These are phyloP conservation scores for Ophiostoma pallidulum DNA, from an alignment of 2,329 filamentous ascomycete genomes.

Conservation along the genomic window DNA sequence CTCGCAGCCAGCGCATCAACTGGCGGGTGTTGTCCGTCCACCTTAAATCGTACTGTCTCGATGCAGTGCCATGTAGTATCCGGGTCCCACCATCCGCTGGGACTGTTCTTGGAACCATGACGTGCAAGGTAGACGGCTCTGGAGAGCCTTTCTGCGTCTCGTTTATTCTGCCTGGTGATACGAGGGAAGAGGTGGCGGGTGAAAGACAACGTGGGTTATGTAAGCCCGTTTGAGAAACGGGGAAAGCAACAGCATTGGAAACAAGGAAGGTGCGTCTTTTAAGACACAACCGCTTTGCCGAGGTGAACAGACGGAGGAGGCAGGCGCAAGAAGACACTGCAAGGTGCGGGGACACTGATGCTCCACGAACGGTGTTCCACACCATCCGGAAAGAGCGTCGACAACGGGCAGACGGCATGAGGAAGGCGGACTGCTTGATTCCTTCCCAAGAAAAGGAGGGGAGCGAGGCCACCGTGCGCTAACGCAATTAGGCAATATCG, in stretches of 20 bases:
- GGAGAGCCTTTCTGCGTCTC: not conserved
- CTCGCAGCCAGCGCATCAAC: too few relatives aligned
- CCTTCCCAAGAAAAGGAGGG: not conserved
- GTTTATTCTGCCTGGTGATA: not conserved
- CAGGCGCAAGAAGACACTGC: conserved; percentile 4
- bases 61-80: not conserved
- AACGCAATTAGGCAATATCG: conserved; percentile 2
- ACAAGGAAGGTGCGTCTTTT: too few relatives aligned
- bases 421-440: too few relatives aligned
- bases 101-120: too few relatives aligned
- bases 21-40: not conserved
- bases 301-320: too few relatives aligned
- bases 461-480: not conserved
- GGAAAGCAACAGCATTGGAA: too few relatives aligned
- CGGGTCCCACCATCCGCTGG: too few relatives aligned
- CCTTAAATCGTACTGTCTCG: not conserved
- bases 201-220: not conserved
- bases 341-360: not conserved
- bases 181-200: not conserved
- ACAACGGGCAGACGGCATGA: too few relatives aligned
- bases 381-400: too few relatives aligned
- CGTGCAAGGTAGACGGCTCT: not conserved
- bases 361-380: too few relatives aligned
- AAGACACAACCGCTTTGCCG: too few relatives aligned
- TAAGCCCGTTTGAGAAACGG: not conserved